Evolutionary conservation across 257 asterid species (phyloP).

Genomic region (Osmanthus fragrans): DNA sequence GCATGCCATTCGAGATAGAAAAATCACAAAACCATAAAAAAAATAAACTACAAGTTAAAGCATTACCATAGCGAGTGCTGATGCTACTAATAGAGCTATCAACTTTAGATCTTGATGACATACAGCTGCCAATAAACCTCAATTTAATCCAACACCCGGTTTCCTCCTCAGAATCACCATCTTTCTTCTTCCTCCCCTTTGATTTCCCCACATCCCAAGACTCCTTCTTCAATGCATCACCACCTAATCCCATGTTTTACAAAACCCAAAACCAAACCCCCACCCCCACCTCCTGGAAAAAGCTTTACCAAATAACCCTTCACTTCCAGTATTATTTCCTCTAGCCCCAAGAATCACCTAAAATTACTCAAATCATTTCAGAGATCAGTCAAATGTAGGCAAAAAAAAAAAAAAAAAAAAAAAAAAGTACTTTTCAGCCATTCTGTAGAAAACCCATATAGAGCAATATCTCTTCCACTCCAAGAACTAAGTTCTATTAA

Average conservation of each 20-base stretch:
- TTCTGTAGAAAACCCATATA: conserved; percentile 23
- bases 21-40: neutral
- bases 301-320: conserved; percentile 25
- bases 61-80: conserved; percentile 45
- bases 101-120: conserved; percentile 66
- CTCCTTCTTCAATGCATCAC: conserved; percentile 47
- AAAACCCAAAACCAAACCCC: conserved; percentile 31
- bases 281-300: conserved; percentile 25
- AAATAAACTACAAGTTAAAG: neutral
- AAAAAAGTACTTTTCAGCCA: neutral
- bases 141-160: conserved; percentile 54
- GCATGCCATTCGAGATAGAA: neutral
- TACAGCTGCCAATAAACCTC: conserved; percentile 50
- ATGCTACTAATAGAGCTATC: conserved; percentile 61
- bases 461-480: conserved; percentile 15
- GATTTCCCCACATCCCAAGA: conserved; percentile 48
- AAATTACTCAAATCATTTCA: conserved; percentile 29
- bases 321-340: conserved; percentile 16
- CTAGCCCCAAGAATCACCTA: conserved; percentile 19
- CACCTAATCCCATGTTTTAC: conserved; percentile 56
- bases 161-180: conserved; percentile 30
- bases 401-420: too few species aligned
- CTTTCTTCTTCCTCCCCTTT: conserved; percentile 38
- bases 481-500: conserved; percentile 32
- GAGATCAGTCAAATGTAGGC: conserved; percentile 3